Conservation (phyloP, 257 asterid species). For the Leptodermis oblonga region DNA sequence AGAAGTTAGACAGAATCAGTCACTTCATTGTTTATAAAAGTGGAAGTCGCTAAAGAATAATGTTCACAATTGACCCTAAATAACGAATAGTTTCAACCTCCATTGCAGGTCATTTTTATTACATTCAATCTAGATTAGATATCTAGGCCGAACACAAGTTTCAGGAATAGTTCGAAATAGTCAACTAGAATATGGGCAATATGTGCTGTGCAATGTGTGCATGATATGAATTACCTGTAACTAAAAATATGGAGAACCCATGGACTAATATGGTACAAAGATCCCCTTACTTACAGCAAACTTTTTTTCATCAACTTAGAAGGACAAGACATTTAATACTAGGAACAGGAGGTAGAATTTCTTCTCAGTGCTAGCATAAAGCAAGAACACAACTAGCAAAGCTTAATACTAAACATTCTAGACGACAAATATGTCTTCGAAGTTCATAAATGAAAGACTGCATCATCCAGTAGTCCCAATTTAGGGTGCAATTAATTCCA, state of each 20-base stretch:
- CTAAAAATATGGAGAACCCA: background rate
- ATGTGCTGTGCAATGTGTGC: background rate
- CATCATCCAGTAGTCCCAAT: background rate
- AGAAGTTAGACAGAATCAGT: background rate
- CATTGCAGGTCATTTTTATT: background rate
- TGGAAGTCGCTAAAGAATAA: background rate
- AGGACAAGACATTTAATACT: background rate
- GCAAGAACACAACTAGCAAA: background rate
- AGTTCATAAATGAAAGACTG: background rate
- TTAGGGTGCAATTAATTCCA: background rate
- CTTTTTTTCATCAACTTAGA: background rate
- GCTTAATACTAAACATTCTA: background rate
- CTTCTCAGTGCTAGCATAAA: background rate
- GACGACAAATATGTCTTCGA: background rate
- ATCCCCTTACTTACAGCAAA: background rate
- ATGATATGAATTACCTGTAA: background rate
- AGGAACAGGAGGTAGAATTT: background rate
- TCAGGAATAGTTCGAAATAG: background rate
- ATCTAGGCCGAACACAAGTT: background rate
- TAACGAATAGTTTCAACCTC: background rate
- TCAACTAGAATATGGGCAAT: background rate
- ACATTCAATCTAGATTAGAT: background rate
- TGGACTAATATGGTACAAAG: background rate
- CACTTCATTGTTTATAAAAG: background rate
- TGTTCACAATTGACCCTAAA: background rate